phyloP scores from a whole-genome alignment of 2,329 filamentous ascomycete species.

The Ceratocystis lukuohia region DNA sequence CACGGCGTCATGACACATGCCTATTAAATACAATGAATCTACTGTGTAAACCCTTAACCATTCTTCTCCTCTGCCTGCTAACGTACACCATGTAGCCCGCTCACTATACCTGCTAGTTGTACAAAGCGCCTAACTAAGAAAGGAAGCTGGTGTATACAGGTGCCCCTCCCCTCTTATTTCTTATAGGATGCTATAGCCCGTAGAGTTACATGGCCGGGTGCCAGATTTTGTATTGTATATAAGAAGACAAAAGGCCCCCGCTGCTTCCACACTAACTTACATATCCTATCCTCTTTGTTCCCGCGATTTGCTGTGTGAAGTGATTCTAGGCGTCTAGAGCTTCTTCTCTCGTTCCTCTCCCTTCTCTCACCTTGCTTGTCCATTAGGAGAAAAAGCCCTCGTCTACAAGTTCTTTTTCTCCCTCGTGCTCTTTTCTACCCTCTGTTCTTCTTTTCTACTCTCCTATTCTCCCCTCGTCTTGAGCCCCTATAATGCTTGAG shows the following conservation, averaged over 20 bases:
- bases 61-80: neutral
- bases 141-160: neutral
- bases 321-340: neutral
- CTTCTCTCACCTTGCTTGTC: neutral
- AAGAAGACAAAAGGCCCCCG: slow-evolving; percentile 11
- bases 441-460: neutral
- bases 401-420: neutral
- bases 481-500: neutral
- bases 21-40: too few relatives aligned
- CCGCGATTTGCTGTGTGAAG: neutral
- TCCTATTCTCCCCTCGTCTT: neutral
- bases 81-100: neutral
- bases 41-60: too few relatives aligned
- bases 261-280: neutral
- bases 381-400: neutral
- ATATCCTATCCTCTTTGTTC: neutral
- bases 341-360: neutral
- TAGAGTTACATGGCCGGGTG: slow-evolving; percentile 3
- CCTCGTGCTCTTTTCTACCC: neutral
- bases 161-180: neutral
- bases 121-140: neutral
- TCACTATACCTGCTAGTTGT: neutral
- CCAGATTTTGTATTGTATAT: neutral
- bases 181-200: neutral
- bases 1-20: too few relatives aligned